Percentiles rank a stretch among this genome's conserved stretches.
These are phyloP conservation scores for Aegle marmelos DNA, from an alignment of 345 rosid species.

Conservation along the genomic window DNA sequence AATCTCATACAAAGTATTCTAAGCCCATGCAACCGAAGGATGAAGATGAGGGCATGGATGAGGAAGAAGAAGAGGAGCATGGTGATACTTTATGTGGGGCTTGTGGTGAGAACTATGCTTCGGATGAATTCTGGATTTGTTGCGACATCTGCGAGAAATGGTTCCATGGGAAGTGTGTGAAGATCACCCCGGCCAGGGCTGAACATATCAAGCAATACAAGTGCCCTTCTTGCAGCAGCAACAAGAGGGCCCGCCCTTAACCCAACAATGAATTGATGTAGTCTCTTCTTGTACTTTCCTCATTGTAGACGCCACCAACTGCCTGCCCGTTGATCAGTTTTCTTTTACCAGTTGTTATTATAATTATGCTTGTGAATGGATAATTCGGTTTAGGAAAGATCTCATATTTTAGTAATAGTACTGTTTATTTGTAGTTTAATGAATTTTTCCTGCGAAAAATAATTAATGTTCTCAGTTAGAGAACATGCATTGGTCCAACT, in stretches of 20 bases:
- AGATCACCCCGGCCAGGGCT: conserved; percentile 67
- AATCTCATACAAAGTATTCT: conserved; percentile 38
- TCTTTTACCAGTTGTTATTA: conserved; percentile 2
- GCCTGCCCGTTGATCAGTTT: conserved; percentile 11
- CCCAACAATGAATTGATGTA: neutral
- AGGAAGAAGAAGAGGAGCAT: conserved; percentile 56
- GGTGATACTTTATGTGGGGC: conserved; percentile 64
- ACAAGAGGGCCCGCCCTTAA: conserved; percentile 62
- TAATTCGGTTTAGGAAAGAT: conserved; percentile 6
- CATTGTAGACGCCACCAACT: conserved; percentile 8
- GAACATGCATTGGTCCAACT: too few species aligned
- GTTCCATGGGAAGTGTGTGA: conserved; percentile 76
- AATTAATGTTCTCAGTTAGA: too few species aligned
- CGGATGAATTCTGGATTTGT: conserved; percentile 82
- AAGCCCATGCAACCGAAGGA: conserved; percentile 33
- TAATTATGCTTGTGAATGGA: conserved; percentile 22
- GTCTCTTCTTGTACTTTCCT: neutral
- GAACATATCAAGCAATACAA: conserved; percentile 67
- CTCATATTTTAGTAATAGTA: neutral
- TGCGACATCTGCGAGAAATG: conserved; percentile 76
- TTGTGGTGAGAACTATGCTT: conserved; percentile 71
- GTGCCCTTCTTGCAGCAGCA: conserved; percentile 72
- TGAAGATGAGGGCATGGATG: conserved; percentile 48
- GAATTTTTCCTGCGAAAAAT: neutral
- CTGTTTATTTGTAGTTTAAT: neutral